Conservation (phyloP, 169 alveolate species). For the Ichthyophthirius multifiliis region DNA sequence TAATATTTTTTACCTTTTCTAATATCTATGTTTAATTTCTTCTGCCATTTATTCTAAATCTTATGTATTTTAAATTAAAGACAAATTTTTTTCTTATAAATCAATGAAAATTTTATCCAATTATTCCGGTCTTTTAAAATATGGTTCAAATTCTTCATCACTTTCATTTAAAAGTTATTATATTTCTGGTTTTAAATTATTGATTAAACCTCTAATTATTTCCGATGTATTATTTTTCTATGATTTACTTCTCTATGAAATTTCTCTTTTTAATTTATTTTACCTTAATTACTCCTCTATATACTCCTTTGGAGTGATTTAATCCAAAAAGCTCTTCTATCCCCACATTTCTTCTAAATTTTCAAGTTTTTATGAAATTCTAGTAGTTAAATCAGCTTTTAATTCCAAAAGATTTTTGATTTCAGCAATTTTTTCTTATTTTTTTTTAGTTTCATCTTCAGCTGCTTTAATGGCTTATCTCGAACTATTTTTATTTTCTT, state of each 20-base stretch:
- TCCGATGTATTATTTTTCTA: constrained; percentile 2
- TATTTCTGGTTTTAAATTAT: background rate
- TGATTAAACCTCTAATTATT: background rate
- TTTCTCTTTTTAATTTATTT: constrained; percentile 8
- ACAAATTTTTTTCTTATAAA: constrained; percentile 66
- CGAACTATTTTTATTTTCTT: constrained; percentile 54
- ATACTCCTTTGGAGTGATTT: constrained; percentile 40
- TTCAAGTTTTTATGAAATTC: constrained; percentile 54
- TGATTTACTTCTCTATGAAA: background rate
- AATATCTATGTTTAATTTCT: constrained; percentile 47
- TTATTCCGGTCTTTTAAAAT: constrained; percentile 54
- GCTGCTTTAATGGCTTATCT: constrained; percentile 64
- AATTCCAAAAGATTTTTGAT: constrained; percentile 48
- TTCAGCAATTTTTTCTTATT: constrained; percentile 46
- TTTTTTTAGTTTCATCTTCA: constrained; percentile 50
- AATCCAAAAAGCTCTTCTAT: constrained; percentile 64
- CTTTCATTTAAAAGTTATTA: constrained; percentile 28
- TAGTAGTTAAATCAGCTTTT: constrained; percentile 42
- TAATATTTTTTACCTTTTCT: constrained; percentile 31
- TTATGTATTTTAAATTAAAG: constrained; percentile 58
- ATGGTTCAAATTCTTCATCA: constrained; percentile 49
- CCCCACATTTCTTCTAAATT: constrained; percentile 55
- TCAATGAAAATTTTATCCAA: constrained; percentile 59
- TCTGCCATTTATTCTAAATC: constrained; percentile 68
- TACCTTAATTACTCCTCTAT: constrained; percentile 24